These are phyloP conservation scores for Malassezia yamatoensis DNA, from an alignment of 1,284 basidiomycete genomes.

Conservation along the genomic window DNA sequence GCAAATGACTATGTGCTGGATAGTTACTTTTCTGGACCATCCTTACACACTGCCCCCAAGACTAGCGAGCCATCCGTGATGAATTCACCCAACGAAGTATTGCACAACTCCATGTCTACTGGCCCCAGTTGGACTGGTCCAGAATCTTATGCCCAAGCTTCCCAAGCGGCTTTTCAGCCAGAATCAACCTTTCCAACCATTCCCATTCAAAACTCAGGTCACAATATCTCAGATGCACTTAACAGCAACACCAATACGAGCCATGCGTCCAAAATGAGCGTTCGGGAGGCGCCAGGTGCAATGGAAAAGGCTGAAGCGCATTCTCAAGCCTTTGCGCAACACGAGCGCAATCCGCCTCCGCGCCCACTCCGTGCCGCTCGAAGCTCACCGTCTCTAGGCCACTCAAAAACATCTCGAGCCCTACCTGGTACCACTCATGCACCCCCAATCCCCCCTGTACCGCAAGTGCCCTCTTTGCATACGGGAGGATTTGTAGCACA, in stretches of 20 bases:
- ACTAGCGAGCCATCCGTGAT: background rate
- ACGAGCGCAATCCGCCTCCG: background rate
- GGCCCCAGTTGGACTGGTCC: background rate
- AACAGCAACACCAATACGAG: background rate
- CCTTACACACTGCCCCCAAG: background rate
- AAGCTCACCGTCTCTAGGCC: background rate
- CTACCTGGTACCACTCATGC: background rate
- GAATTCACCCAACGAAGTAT: background rate
- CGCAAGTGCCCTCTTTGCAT: background rate
- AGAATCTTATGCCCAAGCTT: background rate
- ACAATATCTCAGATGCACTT: background rate
- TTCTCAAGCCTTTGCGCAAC: background rate
- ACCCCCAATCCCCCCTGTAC: background rate
- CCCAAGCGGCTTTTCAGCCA: background rate
- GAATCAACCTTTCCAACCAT: background rate
- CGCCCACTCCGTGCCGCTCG: constrained; percentile 2
- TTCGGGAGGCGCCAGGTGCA: background rate
- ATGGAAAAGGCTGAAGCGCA: background rate
- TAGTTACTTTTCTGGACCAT: background rate
- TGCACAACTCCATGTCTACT: background rate
- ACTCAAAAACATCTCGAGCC: background rate
- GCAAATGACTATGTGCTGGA: constrained; percentile 1
- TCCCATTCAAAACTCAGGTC: background rate
- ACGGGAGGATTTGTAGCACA: background rate
- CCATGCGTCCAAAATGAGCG: background rate